Percentiles rank a stretch among this genome's conserved stretches.
These are phyloP conservation scores for Coniella lustricola DNA, from an alignment of 2,329 filamentous ascomycete genomes.

Conservation along the genomic window DNA sequence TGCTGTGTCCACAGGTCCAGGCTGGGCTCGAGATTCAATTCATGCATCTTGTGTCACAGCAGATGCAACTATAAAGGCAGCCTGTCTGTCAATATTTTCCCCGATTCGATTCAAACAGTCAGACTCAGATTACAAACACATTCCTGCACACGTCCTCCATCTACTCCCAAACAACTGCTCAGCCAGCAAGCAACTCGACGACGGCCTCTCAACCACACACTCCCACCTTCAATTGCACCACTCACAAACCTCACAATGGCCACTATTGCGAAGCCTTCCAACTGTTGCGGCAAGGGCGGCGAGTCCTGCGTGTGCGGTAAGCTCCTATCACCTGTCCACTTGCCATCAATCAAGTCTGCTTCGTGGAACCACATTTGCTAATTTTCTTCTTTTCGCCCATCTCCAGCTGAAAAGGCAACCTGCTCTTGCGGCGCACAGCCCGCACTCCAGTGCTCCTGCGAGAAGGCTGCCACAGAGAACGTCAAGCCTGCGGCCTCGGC, in stretches of 20 bases:
- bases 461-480: constrained; percentile 66
- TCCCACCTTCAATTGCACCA: not conserved
- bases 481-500: constrained; percentile 43
- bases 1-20: no score
- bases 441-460: constrained; percentile 75
- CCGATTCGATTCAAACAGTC: no score
- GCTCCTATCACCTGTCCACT: constrained; percentile 21
- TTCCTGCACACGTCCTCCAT: no score
- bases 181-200: no score
- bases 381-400: not conserved
- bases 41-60: not conserved
- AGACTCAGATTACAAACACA: no score
- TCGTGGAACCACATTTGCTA: not conserved
- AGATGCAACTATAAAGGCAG: constrained; percentile 8
- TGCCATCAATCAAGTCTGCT: not conserved
- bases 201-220: no score
- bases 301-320: constrained; percentile 51
- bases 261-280: constrained; percentile 32
- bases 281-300: constrained; percentile 50
- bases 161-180: no score
- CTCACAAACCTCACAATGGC: constrained; percentile 28
- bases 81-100: not conserved
- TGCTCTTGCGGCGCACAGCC: constrained; percentile 81
- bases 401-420: constrained; percentile 1
- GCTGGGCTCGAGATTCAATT: not conserved